phyloP scores from a whole-genome alignment of 2,329 filamentous ascomycete species.

The Metarhizium robertsii region DNA sequence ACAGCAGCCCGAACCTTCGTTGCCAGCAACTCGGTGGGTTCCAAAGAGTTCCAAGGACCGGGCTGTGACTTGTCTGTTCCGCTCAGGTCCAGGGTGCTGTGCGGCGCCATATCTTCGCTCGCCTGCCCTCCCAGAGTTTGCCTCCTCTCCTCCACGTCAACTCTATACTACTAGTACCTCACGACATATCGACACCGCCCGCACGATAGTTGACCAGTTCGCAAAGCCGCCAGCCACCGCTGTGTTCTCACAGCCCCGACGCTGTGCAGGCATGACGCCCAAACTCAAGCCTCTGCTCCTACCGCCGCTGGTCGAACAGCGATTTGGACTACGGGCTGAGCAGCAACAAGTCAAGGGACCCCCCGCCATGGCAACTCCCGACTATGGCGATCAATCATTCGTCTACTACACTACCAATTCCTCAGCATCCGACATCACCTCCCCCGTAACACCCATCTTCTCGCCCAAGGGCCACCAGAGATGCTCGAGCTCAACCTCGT shows the following conservation, averaged over 20 bases:
- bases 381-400: slow-evolving; percentile 25
- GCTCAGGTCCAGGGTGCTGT: too few species aligned
- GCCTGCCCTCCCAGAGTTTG: background rate
- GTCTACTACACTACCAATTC: slow-evolving; percentile 41
- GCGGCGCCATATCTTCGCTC: background rate
- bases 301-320: slow-evolving; percentile 6
- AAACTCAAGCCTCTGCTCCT: slow-evolving; percentile 7
- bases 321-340: background rate
- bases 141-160: background rate
- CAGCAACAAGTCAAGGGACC: background rate
- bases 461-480: slow-evolving; percentile 54
- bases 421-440: slow-evolving; percentile 57
- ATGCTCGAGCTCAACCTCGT: slow-evolving; percentile 69
- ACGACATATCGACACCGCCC: background rate
- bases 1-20: background rate
- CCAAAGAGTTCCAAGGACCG: too few species aligned
- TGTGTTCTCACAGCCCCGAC: slow-evolving; percentile 1
- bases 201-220: background rate
- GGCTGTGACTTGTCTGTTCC: too few species aligned
- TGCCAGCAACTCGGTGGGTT: too few species aligned
- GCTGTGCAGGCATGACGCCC: slow-evolving; percentile 6
- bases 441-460: slow-evolving; percentile 64
- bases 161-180: background rate
- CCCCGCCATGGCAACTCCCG: slow-evolving; percentile 21
- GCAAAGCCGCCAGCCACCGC: background rate